A percentile compares a stretch with the other conserved stretches of the same genome.
These are phyloP conservation scores for Botryosphaeria dothidea DNA, from an alignment of 2,329 filamentous ascomycete genomes.

Conservation along the genomic window DNA sequence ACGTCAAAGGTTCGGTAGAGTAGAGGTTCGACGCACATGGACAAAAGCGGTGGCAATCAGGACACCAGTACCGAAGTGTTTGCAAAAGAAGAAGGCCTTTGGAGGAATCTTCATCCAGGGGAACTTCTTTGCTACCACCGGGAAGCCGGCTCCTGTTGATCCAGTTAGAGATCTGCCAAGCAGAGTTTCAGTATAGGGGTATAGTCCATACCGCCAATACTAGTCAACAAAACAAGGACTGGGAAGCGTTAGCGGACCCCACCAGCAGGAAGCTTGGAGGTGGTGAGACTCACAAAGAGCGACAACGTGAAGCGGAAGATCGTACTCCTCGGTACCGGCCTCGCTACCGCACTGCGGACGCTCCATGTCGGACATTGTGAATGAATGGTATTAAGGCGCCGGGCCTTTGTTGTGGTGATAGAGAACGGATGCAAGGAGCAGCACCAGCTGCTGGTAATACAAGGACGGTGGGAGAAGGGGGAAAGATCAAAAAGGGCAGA, in stretches of 20 bases:
- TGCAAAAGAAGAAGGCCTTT: conserved; percentile 62
- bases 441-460: conserved; percentile 12
- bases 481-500: conserved; percentile 11
- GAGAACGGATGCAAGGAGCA: not conserved
- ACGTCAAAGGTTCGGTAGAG: conserved; percentile 19
- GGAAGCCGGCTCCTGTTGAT: conserved; percentile 32
- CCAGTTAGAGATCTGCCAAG: not conserved
- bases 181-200: not conserved
- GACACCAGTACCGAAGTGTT: conserved; percentile 71
- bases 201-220: conserved; percentile 30
- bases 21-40: conserved; percentile 47
- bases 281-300: conserved; percentile 37
- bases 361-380: conserved; percentile 30
- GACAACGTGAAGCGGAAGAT: conserved; percentile 40
- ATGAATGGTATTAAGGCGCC: conserved; percentile 28
- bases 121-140: conserved; percentile 51
- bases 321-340: conserved; percentile 31
- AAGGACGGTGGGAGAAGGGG: not conserved
- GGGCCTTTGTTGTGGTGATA: not conserved
- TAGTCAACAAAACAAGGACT: conserved; percentile 42
- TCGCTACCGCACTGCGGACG: conserved; percentile 38
- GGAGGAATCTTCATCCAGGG: conserved; percentile 60
- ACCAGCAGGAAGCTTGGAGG: not conserved
- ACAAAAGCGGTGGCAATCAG: conserved; percentile 86
- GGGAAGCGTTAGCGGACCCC: conserved; percentile 22